Percentiles rank a stretch among this genome's conserved stretches.
These are phyloP conservation scores for Teratosphaeria destructans DNA, from an alignment of 2,329 filamentous ascomycete species.

Conservation along the genomic window DNA sequence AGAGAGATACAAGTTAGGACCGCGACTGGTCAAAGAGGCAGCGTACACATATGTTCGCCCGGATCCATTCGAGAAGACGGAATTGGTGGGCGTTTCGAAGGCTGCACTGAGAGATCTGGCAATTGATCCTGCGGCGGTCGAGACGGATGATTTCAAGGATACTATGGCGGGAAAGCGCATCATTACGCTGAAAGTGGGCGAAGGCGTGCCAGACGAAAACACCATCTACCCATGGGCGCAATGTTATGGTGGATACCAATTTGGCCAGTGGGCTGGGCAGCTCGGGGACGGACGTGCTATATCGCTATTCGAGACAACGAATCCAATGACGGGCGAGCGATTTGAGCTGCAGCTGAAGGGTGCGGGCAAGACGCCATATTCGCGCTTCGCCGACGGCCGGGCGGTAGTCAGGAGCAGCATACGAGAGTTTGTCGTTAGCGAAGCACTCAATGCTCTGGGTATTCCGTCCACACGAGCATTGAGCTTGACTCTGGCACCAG, in stretches of 20 bases:
- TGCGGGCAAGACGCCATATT: slow-evolving; percentile 87
- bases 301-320: slow-evolving; percentile 81
- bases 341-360: slow-evolving; percentile 95
- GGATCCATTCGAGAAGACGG: slow-evolving; percentile 57
- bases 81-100: slow-evolving; percentile 71
- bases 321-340: slow-evolving; percentile 56
- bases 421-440: slow-evolving; percentile 85
- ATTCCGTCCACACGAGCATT: slow-evolving; percentile 84
- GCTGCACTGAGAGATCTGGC: slow-evolving; percentile 74
- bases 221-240: slow-evolving; percentile 95
- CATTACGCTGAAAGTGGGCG: slow-evolving; percentile 62
- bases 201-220: slow-evolving; percentile 40
- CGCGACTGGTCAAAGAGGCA: slow-evolving; percentile 74
- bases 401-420: slow-evolving; percentile 89
- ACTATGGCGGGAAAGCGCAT: slow-evolving; percentile 75
- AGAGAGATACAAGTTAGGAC: slow-evolving; percentile 63
- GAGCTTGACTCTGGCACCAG: slow-evolving; percentile 65
- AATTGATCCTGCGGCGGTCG: slow-evolving; percentile 56
- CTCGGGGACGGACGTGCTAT: slow-evolving; percentile 91
- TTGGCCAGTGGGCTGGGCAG: slow-evolving; percentile 87
- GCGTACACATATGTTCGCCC: slow-evolving; percentile 87
- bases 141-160: slow-evolving; percentile 63
- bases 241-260: slow-evolving; percentile 72
- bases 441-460: slow-evolving; percentile 71
- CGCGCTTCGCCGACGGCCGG: slow-evolving; percentile 89